Conservation (phyloP, 306 rosid genomes). For the Pyrus betulifolia region DNA sequence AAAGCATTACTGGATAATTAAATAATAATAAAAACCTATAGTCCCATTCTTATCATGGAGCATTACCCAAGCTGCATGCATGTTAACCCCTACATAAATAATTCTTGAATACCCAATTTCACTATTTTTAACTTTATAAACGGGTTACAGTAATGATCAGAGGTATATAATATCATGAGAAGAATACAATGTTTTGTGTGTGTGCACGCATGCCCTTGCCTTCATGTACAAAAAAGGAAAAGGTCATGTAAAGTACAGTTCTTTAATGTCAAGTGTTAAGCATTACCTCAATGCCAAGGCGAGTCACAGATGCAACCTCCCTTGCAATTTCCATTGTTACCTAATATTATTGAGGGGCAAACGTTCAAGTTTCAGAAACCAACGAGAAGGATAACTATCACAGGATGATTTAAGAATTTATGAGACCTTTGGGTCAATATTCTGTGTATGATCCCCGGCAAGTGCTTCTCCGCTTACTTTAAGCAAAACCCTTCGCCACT, state of each 20-base stretch:
- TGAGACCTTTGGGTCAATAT: conserved; percentile 89
- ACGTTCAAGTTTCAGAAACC: conserved; percentile 2
- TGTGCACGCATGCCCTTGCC: neutral
- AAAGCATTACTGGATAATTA: neutral
- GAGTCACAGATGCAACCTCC: conserved; percentile 93
- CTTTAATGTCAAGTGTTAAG: neutral
- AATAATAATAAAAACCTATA: neutral
- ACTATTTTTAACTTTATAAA: neutral
- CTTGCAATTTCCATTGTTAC: conserved; percentile 87
- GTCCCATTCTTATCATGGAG: neutral
- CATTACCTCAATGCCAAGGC: conserved; percentile 89
- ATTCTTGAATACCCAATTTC: neutral
- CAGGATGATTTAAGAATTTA: neutral
- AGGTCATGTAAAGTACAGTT: neutral
- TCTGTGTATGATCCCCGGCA: conserved; percentile 76
- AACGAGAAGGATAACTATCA: neutral
- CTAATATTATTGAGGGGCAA: conserved; percentile 26
- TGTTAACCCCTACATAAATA: neutral
- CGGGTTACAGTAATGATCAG: neutral
- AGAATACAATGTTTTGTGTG: neutral
- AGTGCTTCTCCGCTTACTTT: conserved; percentile 99
- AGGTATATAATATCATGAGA: neutral
- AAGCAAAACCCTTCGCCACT: conserved; percentile 92
- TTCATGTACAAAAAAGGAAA: neutral
- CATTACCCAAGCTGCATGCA: neutral